Base-by-base conservation (phyloP, 495 filamentous ascomycete genomes). In the Penicillium fimorum region DNA sequence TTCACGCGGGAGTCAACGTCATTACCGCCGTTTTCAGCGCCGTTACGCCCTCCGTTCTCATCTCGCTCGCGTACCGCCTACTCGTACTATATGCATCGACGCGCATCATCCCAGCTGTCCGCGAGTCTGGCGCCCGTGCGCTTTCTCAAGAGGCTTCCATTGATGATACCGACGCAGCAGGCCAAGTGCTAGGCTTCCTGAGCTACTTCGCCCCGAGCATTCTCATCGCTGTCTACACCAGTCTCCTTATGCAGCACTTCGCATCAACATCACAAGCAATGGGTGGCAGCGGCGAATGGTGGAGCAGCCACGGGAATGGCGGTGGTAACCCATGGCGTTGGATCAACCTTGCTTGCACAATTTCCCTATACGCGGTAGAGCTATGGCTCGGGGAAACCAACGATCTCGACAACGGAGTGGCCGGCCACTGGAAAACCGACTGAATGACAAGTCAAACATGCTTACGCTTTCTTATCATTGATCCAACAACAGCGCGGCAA, bases 171-270 rank as follows among this genome's bases (percentile, higher is more conserved):
- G 94, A 97, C 61, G 89, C 83, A 0, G 90, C 91, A 42, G 87
- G 86, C 57, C 85, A 87, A 55, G 68, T 95, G 6, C 73, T 96
- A 18, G 90, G 86, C 5, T 79, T 96, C 43, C 78, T 97, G 32
- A 91, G 87, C 68, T 96, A 90, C 82, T 97, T 96, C 69, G 90
- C 90, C 30, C 94, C 94, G 0, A 90, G 85, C 30, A 95, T 98
- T 48, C 80, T 98, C 12, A 88, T 98, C 44, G 86, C 92, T 2
- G 92, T 97, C 24, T 98, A 98, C 67, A 98, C 94, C n/a, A 96
- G 91, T 70, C 78, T 98, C 13, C 69, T 98, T 29, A 87, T 98
- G 80, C 93, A 97, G 71, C 94, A 98, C 69, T 96, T 98, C 62
- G 87, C 88, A 13, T 83, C 83, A 4, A 83, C 84, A 9, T 91